Conservation (phyloP, 1,139 yeast species). For the Casaregolazyma suthepensis region DNA sequence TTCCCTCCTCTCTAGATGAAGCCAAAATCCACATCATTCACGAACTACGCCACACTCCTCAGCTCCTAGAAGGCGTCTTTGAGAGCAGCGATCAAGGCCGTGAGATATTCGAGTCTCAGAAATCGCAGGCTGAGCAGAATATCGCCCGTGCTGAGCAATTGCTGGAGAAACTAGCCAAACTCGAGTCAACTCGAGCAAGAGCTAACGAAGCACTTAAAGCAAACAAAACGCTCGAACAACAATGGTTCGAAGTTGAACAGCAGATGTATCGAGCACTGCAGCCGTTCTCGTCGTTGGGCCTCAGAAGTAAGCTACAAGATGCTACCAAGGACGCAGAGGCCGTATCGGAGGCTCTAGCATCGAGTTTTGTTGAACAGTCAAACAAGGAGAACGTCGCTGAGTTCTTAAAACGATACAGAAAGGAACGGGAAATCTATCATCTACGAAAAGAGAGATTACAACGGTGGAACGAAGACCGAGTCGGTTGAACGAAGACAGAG, state of each 20-base stretch:
- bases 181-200: constrained; percentile 23
- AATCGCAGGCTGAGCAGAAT: constrained; percentile 16
- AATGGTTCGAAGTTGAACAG: constrained; percentile 32
- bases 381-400: constrained; percentile 26
- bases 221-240: constrained; percentile 21
- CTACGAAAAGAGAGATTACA: constrained; percentile 51
- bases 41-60: constrained; percentile 13
- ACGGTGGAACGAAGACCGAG: constrained; percentile 63
- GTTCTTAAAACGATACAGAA: constrained; percentile 42
- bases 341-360: constrained; percentile 31
- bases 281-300: constrained; percentile 32
- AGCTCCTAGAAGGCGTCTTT: constrained; percentile 18
- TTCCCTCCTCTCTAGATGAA: constrained; percentile 4
- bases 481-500: constrained; percentile 31
- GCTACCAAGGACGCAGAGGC: constrained; percentile 32
- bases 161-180: constrained; percentile 13
- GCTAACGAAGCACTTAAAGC: constrained; percentile 12
- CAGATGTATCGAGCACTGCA: constrained; percentile 38
- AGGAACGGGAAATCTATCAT: constrained; percentile 46
- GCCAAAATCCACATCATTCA: constrained; percentile 16
- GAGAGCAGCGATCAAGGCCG: constrained; percentile 15
- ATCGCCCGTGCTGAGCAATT: constrained; percentile 20
- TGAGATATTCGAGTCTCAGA: constrained; percentile 15
- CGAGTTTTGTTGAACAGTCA: constrained; percentile 27
- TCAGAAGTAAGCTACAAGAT: constrained; percentile 28